Percentiles rank a stretch among this genome's conserved stretches.
Conservation (phyloP, 495 filamentous ascomycete species). For the Penicillium coffeae region DNA sequence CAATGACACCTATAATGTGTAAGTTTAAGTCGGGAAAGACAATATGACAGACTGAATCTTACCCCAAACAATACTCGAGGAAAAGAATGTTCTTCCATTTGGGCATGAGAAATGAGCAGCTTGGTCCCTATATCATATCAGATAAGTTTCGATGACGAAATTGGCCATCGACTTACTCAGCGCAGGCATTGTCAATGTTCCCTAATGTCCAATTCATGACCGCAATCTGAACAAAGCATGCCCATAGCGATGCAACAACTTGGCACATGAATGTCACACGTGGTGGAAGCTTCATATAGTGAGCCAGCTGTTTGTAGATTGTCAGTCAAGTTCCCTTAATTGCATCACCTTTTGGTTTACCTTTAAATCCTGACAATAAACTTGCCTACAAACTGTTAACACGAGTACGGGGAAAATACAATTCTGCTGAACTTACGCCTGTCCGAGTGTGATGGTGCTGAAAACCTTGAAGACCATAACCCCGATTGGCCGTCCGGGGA, state of each 20-base stretch:
- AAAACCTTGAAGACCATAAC: constrained; percentile 68
- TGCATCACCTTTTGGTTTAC: not conserved
- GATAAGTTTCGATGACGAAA: not conserved
- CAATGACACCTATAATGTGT: constrained; percentile 49
- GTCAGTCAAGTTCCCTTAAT: constrained; percentile 19
- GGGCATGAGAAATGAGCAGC: constrained; percentile 52
- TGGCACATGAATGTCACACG: constrained; percentile 61
- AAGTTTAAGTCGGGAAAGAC: not conserved
- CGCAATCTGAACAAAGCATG: constrained; percentile 55
- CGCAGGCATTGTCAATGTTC: constrained; percentile 56
- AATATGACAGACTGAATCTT: not conserved
- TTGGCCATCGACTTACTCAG: constrained; percentile 39
- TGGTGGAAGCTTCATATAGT: constrained; percentile 66
- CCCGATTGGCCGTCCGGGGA: constrained; percentile 55
- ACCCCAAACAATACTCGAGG: constrained; percentile 54
- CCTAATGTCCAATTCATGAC: constrained; percentile 56
- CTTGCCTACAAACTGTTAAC: constrained; percentile 16
- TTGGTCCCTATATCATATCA: constrained; percentile 18
- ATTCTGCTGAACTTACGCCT: constrained; percentile 16
- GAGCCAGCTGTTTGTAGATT: constrained; percentile 47
- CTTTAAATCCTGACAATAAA: constrained; percentile 18
- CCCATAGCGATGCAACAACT: constrained; percentile 55
- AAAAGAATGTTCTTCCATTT: constrained; percentile 57
- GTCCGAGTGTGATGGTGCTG: constrained; percentile 58
- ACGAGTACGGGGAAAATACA: too few species aligned